Evolutionary conservation across 2,329 filamentous ascomycete species (phyloP), one percentile per base, ranked within the genome.

Genomic region (Raffaelea albimanens): DNA sequence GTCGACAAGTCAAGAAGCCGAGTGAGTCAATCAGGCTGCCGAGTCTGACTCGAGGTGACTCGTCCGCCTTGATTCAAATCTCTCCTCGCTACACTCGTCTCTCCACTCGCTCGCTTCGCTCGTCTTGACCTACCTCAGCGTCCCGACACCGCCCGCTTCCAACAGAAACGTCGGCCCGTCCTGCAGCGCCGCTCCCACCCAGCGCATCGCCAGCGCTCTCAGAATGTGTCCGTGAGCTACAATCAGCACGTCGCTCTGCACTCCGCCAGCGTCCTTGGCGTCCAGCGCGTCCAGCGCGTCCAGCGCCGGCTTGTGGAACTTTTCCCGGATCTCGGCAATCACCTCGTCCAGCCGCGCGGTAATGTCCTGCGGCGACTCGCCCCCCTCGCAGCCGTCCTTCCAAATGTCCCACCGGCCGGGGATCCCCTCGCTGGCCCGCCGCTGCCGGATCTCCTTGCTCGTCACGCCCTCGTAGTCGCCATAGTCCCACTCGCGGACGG

Each of bases 151-250:
- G n/a, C 87, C 87, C 5, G 87, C 85, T 63, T 96, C 90, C n/a
- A 96, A 68, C 52, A 95, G 71, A 61, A 96, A 80, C 5, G 82
- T 78, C 36, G 87, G 85, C 8, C 85, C 88, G 44, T 88, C 82
- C 47, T 79, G 76, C 50, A 96, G 69, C 13, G 78, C 72, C 67
- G 85, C 85, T 0, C 80, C 79, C 0, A 82, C 76, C 90, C 90
- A 96, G 29, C 89, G 75, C 71, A 91, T 87, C 7, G 90, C 89
- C 62, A 96, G 88, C 0, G 87, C 87, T 16, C 90, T 75, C 46
- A 96, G 68, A 48, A 95, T 91, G 67, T 95, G 90, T 0, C 90
- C 90, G 61, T 96, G 90, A 20, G 87, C 90, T 5, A 96, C 87
- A 43, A 95, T 72, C 21, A 91, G 64, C 18, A 91, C 79, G 63